Evolutionary conservation across 2,329 filamentous ascomycete species (phyloP).

Genomic region (Colletotrichum ledebouriae): DNA sequence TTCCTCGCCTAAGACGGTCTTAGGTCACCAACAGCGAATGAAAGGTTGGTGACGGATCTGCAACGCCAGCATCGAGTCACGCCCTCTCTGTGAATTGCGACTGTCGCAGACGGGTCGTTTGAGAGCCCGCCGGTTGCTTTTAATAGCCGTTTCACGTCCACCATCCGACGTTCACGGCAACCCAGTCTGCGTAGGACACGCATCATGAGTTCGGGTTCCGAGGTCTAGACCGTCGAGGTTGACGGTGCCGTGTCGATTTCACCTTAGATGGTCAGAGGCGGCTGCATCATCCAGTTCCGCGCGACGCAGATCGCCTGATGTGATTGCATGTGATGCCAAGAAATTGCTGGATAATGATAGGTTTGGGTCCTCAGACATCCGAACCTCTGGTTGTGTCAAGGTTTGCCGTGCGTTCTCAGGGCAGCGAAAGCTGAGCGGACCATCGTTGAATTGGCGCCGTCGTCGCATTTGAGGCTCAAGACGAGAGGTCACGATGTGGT

Average conservation of each 20-base stretch:
- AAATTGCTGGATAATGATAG: not conserved
- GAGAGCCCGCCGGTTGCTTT: slow-evolving; percentile 35
- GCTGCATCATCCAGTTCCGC: slow-evolving; percentile 13
- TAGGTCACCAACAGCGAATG: slow-evolving; percentile 5
- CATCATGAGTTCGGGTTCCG: slow-evolving; percentile 9
- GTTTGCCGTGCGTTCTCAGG: not conserved
- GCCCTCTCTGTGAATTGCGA: slow-evolving; percentile 12
- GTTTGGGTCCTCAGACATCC: not conserved
- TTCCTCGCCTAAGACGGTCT: slow-evolving; percentile 11
- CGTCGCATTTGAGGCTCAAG: slow-evolving; percentile 41
- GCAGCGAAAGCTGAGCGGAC: slow-evolving; percentile 2
- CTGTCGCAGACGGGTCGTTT: slow-evolving; percentile 35
- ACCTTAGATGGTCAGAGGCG: not conserved
- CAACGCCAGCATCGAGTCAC: slow-evolving; percentile 39
- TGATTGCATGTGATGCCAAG: slow-evolving; percentile 25
- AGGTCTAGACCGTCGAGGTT: slow-evolving; percentile 32
- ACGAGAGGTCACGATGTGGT: slow-evolving; percentile 36
- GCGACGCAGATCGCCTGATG: slow-evolving; percentile 14
- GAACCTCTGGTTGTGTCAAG: no score
- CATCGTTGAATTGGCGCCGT: not conserved
- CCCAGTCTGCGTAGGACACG: slow-evolving; percentile 23
- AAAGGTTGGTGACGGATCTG: slow-evolving; percentile 35
- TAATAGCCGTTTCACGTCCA: slow-evolving; percentile 40
- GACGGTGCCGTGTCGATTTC: slow-evolving; percentile 24
- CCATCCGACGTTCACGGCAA: slow-evolving; percentile 25